phyloP scores from a whole-genome alignment of 768 basidiomycete species.

The Termitomyces heimii region DNA sequence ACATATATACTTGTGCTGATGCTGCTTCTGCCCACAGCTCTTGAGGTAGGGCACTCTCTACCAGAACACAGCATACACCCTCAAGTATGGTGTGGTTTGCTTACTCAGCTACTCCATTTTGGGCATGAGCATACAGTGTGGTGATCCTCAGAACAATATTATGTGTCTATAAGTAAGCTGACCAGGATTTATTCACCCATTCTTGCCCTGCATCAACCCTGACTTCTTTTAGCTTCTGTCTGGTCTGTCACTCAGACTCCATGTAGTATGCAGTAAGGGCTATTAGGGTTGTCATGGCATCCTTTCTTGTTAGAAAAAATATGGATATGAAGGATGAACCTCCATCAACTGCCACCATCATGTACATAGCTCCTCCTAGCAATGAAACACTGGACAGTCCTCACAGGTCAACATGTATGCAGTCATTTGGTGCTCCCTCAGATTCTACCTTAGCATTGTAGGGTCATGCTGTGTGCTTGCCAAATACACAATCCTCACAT shows the following conservation, averaged over 20 bases:
- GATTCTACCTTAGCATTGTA: neutral
- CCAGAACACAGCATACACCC: neutral
- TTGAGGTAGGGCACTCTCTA: neutral
- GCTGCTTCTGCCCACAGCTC: neutral
- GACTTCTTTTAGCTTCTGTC: neutral
- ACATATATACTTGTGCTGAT: neutral
- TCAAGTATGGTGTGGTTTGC: neutral
- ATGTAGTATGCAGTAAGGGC: neutral
- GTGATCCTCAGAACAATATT: neutral
- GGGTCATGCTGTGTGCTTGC: neutral
- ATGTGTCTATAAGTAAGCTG: neutral
- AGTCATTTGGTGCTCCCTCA: neutral
- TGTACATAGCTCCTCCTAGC: neutral
- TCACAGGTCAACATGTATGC: neutral
- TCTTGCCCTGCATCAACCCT: neutral
- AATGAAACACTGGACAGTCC: neutral
- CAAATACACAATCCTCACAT: neutral
- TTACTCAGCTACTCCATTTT: neutral
- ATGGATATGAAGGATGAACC: neutral
- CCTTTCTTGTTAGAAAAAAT: neutral
- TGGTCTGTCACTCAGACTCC: neutral
- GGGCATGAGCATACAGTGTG: neutral
- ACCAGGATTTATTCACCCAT: neutral
- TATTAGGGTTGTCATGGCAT: neutral
- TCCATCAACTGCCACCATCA: neutral